phyloP scores from a whole-genome alignment of 768 basidiomycete species.

The Postia placenta region DNA sequence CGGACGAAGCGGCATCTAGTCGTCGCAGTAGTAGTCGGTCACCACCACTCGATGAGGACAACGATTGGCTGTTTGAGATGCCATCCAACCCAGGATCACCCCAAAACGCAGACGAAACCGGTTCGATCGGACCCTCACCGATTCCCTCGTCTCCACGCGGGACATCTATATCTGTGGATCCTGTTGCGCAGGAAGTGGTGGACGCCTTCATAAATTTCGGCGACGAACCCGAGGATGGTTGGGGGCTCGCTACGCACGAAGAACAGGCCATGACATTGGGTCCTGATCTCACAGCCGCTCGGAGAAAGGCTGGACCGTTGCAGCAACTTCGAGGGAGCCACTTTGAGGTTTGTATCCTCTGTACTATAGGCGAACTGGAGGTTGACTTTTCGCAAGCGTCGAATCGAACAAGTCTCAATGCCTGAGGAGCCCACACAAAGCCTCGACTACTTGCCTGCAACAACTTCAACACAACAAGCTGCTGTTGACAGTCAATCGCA shows the following conservation, averaged over 20 bases:
- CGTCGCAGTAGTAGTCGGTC: background rate
- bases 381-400: background rate
- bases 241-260: constrained; percentile 18
- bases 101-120: background rate
- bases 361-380: background rate
- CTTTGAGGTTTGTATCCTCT: background rate
- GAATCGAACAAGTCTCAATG: background rate
- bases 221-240: constrained; percentile 4
- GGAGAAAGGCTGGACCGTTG: background rate
- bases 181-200: background rate
- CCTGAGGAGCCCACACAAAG: background rate
- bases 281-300: constrained; percentile 1
- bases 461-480: constrained; percentile 15
- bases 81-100: constrained; percentile 7
- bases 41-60: background rate
- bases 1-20: constrained; percentile 1
- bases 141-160: too few species aligned
- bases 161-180: too few species aligned
- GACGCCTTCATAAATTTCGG: background rate
- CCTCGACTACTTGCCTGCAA: constrained; percentile 9
- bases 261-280: constrained; percentile 3
- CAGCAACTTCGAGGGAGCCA: background rate
- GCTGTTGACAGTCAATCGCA: constrained; percentile 15
- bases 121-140: background rate
- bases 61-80: background rate